Evolutionary conservation across 352 stramenopile genomes (phyloP).

Genomic region (Phytophthora colocasiae): DNA sequence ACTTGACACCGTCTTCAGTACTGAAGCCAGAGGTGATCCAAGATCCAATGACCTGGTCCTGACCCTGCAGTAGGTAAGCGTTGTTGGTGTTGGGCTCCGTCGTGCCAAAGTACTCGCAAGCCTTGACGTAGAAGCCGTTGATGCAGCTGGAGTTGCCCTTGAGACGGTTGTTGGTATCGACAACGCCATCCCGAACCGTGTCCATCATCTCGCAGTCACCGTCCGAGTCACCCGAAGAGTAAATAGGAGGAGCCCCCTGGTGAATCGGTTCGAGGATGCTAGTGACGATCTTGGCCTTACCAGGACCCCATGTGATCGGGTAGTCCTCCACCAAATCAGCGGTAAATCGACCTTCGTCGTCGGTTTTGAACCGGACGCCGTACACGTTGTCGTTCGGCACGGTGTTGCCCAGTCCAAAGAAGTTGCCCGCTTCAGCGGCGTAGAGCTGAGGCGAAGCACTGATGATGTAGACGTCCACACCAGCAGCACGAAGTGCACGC

Average conservation of each 20-base stretch:
- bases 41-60: slow-evolving; percentile 66
- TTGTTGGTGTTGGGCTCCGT: slow-evolving; percentile 53
- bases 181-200: slow-evolving; percentile 62
- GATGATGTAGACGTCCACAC: slow-evolving; percentile 66
- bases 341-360: slow-evolving; percentile 51
- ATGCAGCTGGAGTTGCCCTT: slow-evolving; percentile 60
- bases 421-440: slow-evolving; percentile 49
- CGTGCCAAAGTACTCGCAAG: slow-evolving; percentile 56
- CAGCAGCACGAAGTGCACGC: slow-evolving; percentile 50
- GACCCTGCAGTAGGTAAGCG: slow-evolving; percentile 65
- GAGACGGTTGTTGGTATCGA: slow-evolving; percentile 73
- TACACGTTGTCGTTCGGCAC: slow-evolving; percentile 63
- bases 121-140: slow-evolving; percentile 66
- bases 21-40: slow-evolving; percentile 77
- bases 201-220: slow-evolving; percentile 73
- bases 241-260: slow-evolving; percentile 57
- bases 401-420: slow-evolving; percentile 59
- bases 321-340: slow-evolving; percentile 51
- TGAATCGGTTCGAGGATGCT: slow-evolving; percentile 55
- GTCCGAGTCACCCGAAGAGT: slow-evolving; percentile 58
- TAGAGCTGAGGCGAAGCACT: slow-evolving; percentile 67
- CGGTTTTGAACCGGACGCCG: slow-evolving; percentile 60
- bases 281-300: slow-evolving; percentile 59
- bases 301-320: slow-evolving; percentile 71
- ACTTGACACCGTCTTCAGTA: slow-evolving; percentile 60